A percentile compares a stretch with the other conserved stretches of the same genome.
phyloP scores from a whole-genome alignment of 192 early-diverging fungal species.

The Podila epicladia region DNA sequence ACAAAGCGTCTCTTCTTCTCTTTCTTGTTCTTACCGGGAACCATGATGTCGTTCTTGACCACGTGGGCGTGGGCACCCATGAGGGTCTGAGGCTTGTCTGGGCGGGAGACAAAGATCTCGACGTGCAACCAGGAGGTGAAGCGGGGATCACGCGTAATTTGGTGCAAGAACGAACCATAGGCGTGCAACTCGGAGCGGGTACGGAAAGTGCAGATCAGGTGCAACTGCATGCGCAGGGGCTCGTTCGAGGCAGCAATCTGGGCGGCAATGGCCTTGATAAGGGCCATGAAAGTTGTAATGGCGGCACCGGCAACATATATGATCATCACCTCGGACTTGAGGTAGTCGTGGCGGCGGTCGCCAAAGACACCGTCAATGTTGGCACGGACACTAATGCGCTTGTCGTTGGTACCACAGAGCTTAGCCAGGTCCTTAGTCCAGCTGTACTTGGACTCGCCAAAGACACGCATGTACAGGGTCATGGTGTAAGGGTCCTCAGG shows the following conservation, averaged over 20 bases:
- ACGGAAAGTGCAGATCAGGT: conserved; percentile 37
- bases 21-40: conserved; percentile 16
- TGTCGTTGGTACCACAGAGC: conserved; percentile 31
- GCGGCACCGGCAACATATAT: conserved; percentile 41
- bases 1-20: conserved; percentile 21
- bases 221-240: conserved; percentile 33
- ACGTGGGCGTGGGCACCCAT: conserved; percentile 39
- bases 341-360: conserved; percentile 46
- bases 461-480: conserved; percentile 34
- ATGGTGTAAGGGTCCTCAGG: conserved; percentile 47
- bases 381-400: conserved; percentile 15
- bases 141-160: conserved; percentile 33
- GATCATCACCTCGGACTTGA: conserved; percentile 44
- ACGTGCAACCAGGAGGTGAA: conserved; percentile 39
- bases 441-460: conserved; percentile 27
- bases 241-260: conserved; percentile 25
- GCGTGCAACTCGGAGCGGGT: conserved; percentile 38
- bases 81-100: conserved; percentile 34
- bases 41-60: conserved; percentile 41
- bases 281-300: conserved; percentile 35
- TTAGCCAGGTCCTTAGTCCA: conserved; percentile 29
- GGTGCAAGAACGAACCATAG: conserved; percentile 36
- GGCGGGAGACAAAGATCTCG: conserved; percentile 41
- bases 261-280: conserved; percentile 40
- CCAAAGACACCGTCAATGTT: conserved; percentile 52